Conservation (phyloP, 1,284 basidiomycete genomes). For the Anthracocystis panici-leucophaei region DNA sequence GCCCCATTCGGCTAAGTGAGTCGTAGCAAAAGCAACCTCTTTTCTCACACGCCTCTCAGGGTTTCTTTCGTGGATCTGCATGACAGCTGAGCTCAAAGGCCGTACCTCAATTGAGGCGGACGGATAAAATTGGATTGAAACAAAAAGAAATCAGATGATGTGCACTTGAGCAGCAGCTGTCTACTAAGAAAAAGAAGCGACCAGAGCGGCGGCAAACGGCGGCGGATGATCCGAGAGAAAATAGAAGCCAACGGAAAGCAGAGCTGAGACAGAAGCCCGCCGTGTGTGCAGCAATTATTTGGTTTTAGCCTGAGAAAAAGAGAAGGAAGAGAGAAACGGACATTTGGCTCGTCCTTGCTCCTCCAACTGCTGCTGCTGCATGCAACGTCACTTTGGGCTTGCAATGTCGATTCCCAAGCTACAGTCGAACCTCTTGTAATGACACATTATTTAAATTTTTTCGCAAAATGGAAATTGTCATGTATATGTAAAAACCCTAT, state of each 20-base stretch:
- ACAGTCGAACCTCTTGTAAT: no score
- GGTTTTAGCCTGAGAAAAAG: no score
- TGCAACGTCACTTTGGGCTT: background rate
- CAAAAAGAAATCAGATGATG: no score
- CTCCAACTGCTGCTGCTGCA: background rate
- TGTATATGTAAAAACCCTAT: no score
- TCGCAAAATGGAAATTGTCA: no score
- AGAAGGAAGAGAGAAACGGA: no score
- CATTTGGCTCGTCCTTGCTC: background rate
- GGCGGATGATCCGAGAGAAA: constrained; percentile 6
- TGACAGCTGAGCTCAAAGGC: constrained; percentile 1
- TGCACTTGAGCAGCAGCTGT: no score
- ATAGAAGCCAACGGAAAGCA: background rate
- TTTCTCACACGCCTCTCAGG: background rate
- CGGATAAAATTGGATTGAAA: background rate
- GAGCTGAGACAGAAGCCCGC: constrained; percentile 5
- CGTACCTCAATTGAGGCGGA: background rate
- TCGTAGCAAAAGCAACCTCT: no score
- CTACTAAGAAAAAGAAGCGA: background rate
- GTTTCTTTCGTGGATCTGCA: background rate
- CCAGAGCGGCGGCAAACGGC: constrained; percentile 5
- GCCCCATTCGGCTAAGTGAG: no score
- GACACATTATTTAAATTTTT: no score
- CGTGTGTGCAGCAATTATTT: no score
- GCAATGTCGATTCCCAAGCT: background rate